Conservation (phyloP, 2,329 filamentous ascomycete genomes). For the Pyricularia sp. region DNA sequence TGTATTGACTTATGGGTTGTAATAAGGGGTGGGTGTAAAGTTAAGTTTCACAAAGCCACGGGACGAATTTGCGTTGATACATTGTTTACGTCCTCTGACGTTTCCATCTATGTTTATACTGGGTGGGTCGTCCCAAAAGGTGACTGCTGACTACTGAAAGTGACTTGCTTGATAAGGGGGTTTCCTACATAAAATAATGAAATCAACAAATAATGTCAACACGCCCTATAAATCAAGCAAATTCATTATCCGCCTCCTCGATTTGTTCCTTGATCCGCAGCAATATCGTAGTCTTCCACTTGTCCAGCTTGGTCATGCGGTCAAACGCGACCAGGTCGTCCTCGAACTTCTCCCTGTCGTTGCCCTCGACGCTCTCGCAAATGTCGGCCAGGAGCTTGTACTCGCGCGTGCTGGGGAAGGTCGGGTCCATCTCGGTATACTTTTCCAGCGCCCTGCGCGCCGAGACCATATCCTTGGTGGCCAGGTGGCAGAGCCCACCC, state of each 20-base stretch:
- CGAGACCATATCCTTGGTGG: conserved; percentile 64
- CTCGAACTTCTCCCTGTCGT: conserved; percentile 73
- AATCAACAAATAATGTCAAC: not conserved
- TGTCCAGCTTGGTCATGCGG: conserved; percentile 86
- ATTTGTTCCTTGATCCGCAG: conserved; percentile 78
- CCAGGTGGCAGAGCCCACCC: conserved; percentile 82
- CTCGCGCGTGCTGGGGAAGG: conserved; percentile 71
- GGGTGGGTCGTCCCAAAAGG: no score
- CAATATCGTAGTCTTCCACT: conserved; percentile 89
- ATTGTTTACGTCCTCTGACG: no score
- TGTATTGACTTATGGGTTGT: no score
- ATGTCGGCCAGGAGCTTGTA: conserved; percentile 73
- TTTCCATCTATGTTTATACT: no score
- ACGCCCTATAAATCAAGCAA: conserved; percentile 15
- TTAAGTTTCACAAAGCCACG: no score
- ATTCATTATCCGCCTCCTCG: conserved; percentile 40
- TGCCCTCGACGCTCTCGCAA: conserved; percentile 62
- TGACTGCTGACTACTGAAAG: no score
- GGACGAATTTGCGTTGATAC: no score
- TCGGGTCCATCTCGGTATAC: conserved; percentile 71
- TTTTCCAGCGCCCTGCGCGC: conserved; percentile 70
- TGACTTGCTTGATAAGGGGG: no score
- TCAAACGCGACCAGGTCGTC: conserved; percentile 86
- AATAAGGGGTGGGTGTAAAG: no score
- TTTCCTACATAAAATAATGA: not conserved